Base-by-base conservation (phyloP, 2,329 filamentous ascomycete genomes). In the Pyricularia grisea region DNA sequence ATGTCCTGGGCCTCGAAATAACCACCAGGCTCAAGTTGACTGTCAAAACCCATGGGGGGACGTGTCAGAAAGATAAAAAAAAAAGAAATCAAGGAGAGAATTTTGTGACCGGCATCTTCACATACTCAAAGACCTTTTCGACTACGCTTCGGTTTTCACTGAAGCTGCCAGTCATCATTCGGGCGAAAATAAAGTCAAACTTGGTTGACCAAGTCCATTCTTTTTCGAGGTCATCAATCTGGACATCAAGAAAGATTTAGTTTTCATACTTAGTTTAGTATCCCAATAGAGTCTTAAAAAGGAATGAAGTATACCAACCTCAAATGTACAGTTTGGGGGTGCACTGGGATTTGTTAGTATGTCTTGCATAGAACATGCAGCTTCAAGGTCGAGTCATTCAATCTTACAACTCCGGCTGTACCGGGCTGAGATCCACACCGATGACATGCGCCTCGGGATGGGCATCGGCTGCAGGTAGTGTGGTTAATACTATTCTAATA, bases 141-240 rank as follows among this genome's bases (percentile, higher is more conserved):
- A 73, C 71, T 12, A 73, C 67, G 70, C 67, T 68, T 58, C 55
- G 60, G 65, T 72, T 67, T 70, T 72, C 71, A n/a, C 68, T 61
- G 28, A 73, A 74, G 50, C 68, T 70, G 27, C 72, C 72, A 12
- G 69, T 70, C 68, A 73, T 70, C 69, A 70, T 71, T 27, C 73
- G 71, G 60, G 58, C 63, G 31, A 70, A 73, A 28, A 73, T 72
- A 30, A 73, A 71, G 67, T 74, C 73, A 55, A 74, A 74, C 14
- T 68, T 67, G 0, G 69, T 69, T 42, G 33, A 58, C 71, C 72
- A 74, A 2, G 72, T 72, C 73, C 73, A 74, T 9, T 72, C 71
- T 23, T 73, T 71, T 30, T 74, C 73, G 17, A 74, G 23, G 66
- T 74, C 73, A 68, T 74, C 72, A 11, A 73, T 69, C 58, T 73